A percentile compares a stretch with the other conserved stretches of the same genome.
Conservation (phyloP, 2,329 filamentous ascomycete species). For the Claviceps fusiformis region DNA sequence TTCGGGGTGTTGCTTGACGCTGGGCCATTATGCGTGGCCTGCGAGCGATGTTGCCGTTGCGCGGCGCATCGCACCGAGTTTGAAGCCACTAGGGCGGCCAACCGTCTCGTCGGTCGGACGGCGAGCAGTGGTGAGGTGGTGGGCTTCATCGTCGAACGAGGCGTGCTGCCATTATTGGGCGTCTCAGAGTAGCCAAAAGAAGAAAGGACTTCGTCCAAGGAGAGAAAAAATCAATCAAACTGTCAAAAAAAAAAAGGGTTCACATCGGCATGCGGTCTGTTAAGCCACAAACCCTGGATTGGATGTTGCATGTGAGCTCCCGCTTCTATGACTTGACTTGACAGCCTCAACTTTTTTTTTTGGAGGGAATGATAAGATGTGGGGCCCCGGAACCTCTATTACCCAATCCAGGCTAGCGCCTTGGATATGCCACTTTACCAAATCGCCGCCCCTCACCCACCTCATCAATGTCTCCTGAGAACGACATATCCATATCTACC, state of each 20-base stretch:
- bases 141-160: constrained; percentile 32
- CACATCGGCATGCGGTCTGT: too few species aligned
- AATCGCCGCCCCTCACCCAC: constrained; percentile 17
- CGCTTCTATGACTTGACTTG: background rate
- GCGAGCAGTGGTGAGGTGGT: constrained; percentile 19
- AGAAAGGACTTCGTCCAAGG: background rate
- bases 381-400: constrained; percentile 11
- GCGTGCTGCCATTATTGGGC: constrained; percentile 21
- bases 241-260: too few species aligned
- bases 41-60: constrained; percentile 22
- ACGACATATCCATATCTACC: constrained; percentile 5
- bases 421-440: constrained; percentile 29
- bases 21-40: constrained; percentile 44
- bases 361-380: constrained; percentile 16
- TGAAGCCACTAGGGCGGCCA: constrained; percentile 11
- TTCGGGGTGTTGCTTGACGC: constrained; percentile 21
- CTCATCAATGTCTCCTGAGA: constrained; percentile 19
- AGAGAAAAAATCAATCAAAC: too few species aligned
- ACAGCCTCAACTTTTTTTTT: background rate
- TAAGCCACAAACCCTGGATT: too few species aligned
- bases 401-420: constrained; percentile 22
- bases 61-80: background rate
- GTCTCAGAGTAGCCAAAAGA: background rate
- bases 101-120: constrained; percentile 19
- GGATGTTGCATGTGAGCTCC: too few species aligned